Conservation (phyloP, 352 stramenopile genomes). For the Pseudoperonospora humuli region DNA sequence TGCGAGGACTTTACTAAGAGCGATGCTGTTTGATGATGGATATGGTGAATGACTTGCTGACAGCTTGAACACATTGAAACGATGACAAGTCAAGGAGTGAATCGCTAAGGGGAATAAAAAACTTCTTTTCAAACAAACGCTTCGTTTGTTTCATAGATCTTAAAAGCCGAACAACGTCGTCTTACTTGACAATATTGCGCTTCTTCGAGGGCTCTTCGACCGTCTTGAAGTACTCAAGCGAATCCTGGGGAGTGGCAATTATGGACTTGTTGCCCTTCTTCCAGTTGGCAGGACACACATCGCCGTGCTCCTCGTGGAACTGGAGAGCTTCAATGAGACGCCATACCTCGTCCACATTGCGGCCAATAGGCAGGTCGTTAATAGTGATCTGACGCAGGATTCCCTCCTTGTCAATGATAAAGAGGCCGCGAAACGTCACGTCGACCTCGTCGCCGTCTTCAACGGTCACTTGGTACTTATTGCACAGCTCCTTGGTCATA, state of each 20-base stretch:
- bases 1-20: too few relatives aligned
- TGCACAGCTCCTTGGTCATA: slow-evolving; percentile 78
- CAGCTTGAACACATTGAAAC: too few relatives aligned
- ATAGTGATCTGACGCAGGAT: slow-evolving; percentile 80
- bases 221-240: slow-evolving; percentile 70
- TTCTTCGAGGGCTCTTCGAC: slow-evolving; percentile 26
- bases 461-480: slow-evolving; percentile 82
- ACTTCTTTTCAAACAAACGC: not conserved
- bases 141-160: not conserved
- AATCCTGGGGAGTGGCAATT: slow-evolving; percentile 72
- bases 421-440: slow-evolving; percentile 80
- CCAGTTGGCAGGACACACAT: slow-evolving; percentile 88
- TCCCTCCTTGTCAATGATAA: slow-evolving; percentile 88
- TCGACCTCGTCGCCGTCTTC: slow-evolving; percentile 55
- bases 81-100: too few relatives aligned
- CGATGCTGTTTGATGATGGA: too few relatives aligned
- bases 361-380: slow-evolving; percentile 84
- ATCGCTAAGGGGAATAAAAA: too few relatives aligned
- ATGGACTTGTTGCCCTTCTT: slow-evolving; percentile 86
- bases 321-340: slow-evolving; percentile 90
- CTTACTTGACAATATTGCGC: slow-evolving; percentile 23
- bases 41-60: too few relatives aligned
- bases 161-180: not conserved
- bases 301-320: slow-evolving; percentile 86
- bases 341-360: slow-evolving; percentile 87